Conservation (phyloP, 192 early-diverging fungal species). For the Diversispora eburnea region DNA sequence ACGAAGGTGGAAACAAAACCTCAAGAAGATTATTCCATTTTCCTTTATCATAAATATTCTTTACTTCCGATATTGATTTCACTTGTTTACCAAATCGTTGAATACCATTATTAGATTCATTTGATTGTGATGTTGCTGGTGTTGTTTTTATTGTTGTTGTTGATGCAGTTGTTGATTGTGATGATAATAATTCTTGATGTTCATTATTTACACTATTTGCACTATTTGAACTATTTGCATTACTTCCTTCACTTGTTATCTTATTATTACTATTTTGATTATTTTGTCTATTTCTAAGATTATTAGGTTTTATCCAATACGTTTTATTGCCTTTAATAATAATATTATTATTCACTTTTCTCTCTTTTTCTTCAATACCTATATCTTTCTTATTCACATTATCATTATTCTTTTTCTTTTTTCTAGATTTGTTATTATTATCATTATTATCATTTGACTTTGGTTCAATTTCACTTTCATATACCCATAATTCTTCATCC, state of each 20-base stretch:
- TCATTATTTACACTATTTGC: not conserved
- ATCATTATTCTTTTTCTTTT: no score
- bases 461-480: not conserved
- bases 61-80: constrained; percentile 32
- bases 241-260: not conserved
- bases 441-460: not conserved
- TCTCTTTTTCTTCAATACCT: not conserved
- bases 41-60: constrained; percentile 42
- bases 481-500: constrained; percentile 37
- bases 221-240: no score
- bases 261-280: not conserved
- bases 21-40: constrained; percentile 31
- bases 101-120: not conserved
- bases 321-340: not conserved
- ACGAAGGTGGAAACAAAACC: constrained; percentile 32
- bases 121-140: not conserved
- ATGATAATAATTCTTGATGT: not conserved
- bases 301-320: constrained; percentile 9
- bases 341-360: not conserved
- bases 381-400: not conserved
- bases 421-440: not conserved
- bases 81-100: constrained; percentile 18
- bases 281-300: not conserved
- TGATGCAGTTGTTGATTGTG: not conserved
- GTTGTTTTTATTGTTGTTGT: not conserved